Evolutionary conservation across 2,329 filamentous ascomycete genomes (phyloP).

Genomic region (Ascochyta rabiei): DNA sequence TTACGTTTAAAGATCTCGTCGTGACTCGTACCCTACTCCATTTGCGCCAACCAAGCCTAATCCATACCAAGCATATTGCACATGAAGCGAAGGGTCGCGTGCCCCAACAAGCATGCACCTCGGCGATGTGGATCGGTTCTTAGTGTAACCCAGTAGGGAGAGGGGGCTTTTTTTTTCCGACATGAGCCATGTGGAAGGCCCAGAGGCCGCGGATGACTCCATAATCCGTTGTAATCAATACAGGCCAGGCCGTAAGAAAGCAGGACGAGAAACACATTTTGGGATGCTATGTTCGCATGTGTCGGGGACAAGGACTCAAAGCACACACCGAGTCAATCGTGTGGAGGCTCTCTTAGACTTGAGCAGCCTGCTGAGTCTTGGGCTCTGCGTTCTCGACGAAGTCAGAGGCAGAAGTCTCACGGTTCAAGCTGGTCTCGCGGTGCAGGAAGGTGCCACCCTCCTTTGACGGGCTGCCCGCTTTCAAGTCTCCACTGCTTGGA

Average conservation of each 20-base stretch:
- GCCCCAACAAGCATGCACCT: background rate
- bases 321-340: background rate
- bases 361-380: slow-evolving; percentile 8
- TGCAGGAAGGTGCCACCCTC: slow-evolving; percentile 82
- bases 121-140: background rate
- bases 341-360: slow-evolving; percentile 3
- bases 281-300: background rate
- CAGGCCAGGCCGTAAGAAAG: slow-evolving; percentile 6
- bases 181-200: background rate
- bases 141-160: background rate
- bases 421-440: slow-evolving; percentile 76
- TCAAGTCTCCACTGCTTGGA: slow-evolving; percentile 39
- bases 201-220: slow-evolving; percentile 5
- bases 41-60: background rate
- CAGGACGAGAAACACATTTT: background rate
- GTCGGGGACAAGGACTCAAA: background rate
- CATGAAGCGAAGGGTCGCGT: slow-evolving; percentile 9
- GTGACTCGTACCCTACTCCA: background rate
- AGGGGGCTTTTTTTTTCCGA: background rate
- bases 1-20: slow-evolving; percentile 5
- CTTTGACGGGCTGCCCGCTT: slow-evolving; percentile 80
- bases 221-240: slow-evolving; percentile 4
- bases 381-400: slow-evolving; percentile 51
- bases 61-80: slow-evolving; percentile 11
- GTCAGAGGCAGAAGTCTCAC: slow-evolving; percentile 76